phyloP scores from a whole-genome alignment of 2,329 filamentous ascomycete genomes.

The Fusarium drepaniforme region DNA sequence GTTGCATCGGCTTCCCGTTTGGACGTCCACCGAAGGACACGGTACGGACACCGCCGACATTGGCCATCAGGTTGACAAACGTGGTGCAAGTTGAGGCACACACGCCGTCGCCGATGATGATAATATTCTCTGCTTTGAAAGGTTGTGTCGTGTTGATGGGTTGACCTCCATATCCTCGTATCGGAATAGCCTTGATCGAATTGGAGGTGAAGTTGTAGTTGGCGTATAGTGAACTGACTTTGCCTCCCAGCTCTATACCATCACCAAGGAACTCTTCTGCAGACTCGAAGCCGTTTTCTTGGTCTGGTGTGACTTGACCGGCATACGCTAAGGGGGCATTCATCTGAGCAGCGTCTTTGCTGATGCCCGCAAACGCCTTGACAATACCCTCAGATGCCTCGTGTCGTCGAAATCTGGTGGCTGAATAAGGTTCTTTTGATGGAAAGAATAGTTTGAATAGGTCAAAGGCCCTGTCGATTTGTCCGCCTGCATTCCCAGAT shows the following conservation, averaged over 20 bases:
- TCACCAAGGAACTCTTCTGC: not conserved
- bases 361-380: not conserved
- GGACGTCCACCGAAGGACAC: slow-evolving; percentile 23
- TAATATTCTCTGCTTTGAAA: slow-evolving; percentile 17
- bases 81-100: slow-evolving; percentile 23
- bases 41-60: slow-evolving; percentile 12
- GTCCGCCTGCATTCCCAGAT: slow-evolving; percentile 70
- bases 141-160: not conserved
- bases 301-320: not conserved
- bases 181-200: not conserved
- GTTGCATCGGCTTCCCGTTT: slow-evolving; percentile 16
- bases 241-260: not conserved
- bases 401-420: not conserved
- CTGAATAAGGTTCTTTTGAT: not conserved
- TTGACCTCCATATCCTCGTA: not conserved
- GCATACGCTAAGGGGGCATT: not conserved
- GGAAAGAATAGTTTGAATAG: slow-evolving; percentile 59
- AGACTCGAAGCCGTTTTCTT: not conserved
- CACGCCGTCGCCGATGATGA: slow-evolving; percentile 21
- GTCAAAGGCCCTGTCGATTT: slow-evolving; percentile 59
- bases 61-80: slow-evolving; percentile 13
- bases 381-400: not conserved
- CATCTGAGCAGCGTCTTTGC: not conserved
- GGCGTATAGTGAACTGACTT: not conserved
- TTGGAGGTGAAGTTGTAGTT: not conserved